Conservation (phyloP, 495 filamentous ascomycete species). For the Letharia columbiana region DNA sequence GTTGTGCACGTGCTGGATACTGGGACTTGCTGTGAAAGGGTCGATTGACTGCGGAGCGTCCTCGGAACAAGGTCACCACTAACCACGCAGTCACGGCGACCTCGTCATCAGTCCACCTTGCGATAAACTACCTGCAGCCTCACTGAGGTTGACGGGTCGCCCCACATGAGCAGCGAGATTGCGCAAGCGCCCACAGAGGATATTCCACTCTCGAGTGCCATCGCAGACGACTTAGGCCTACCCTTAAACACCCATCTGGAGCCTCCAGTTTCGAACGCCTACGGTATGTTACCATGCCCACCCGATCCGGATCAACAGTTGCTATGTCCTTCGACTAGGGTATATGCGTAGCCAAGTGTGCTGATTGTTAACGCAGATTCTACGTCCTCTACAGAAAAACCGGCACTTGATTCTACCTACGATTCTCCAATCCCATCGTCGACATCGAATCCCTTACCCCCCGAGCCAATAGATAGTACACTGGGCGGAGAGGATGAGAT, state of each 20-base stretch:
- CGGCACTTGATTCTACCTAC: constrained; percentile 8
- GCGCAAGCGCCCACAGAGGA: constrained; percentile 33
- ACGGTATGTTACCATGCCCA: constrained; percentile 9
- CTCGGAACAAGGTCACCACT: constrained; percentile 3
- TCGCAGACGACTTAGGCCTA: constrained; percentile 24
- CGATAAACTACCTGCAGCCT: constrained; percentile 16
- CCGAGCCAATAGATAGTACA: not conserved
- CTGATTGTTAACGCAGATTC: constrained; percentile 15
- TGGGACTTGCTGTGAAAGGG: not conserved
- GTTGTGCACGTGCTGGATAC: constrained; percentile 4
- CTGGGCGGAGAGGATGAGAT: constrained; percentile 1
- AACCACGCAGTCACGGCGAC: constrained; percentile 1
- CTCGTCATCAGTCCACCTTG: not conserved
- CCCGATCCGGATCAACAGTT: not conserved
- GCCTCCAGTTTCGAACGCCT: constrained; percentile 12
- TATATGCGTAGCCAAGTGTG: not conserved
- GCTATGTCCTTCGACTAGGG: not conserved
- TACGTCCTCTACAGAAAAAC: constrained; percentile 11
- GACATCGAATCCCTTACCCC: constrained; percentile 3
- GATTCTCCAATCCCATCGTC: constrained; percentile 10
- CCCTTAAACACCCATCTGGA: constrained; percentile 17
- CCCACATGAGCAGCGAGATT: constrained; percentile 44
- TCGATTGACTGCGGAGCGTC: not conserved
- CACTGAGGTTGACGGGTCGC: constrained; percentile 24
- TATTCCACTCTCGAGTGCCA: constrained; percentile 19